A percentile compares a stretch with the other conserved stretches of the same genome.
Evolutionary conservation across 2,329 filamentous ascomycete species (phyloP).

Genomic region (Metarhizium humberi): DNA sequence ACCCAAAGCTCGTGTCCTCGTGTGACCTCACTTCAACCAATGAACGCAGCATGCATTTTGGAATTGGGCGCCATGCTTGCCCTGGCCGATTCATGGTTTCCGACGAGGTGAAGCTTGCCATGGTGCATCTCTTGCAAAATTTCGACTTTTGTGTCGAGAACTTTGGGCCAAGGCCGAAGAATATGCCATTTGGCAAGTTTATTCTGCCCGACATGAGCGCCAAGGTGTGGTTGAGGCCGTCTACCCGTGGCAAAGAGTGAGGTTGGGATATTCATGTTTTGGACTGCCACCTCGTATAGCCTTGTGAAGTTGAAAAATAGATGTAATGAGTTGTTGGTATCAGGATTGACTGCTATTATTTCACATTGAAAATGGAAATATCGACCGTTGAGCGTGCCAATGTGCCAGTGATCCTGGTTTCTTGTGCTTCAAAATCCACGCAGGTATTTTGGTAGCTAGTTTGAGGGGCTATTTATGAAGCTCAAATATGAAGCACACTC

Average conservation of each 20-base stretch:
- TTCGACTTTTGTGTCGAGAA: conserved; percentile 8
- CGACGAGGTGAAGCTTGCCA: conserved; percentile 9
- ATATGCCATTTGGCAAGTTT: conserved; percentile 4
- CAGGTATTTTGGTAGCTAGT: too few species aligned
- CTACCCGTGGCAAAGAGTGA: not conserved
- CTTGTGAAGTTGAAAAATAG: too few species aligned
- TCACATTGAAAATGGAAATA: too few species aligned
- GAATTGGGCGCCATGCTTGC: conserved; percentile 8
- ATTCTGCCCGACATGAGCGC: not conserved
- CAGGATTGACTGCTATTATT: too few species aligned
- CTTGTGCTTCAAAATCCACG: too few species aligned
- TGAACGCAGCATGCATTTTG: conserved; percentile 11
- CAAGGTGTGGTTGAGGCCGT: not conserved
- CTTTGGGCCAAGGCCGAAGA: conserved; percentile 6
- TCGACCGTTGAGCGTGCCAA: too few species aligned
- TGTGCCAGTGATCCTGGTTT: too few species aligned
- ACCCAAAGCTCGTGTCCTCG: conserved; percentile 1
- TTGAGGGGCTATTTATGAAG: too few species aligned
- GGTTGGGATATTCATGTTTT: too few species aligned
- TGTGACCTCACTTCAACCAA: conserved; percentile 7
- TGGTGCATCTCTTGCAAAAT: conserved; percentile 7
- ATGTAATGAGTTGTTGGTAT: too few species aligned
- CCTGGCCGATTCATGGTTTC: conserved; percentile 10
- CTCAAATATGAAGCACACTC: too few species aligned
- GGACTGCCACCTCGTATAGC: too few species aligned